phyloP scores from a whole-genome alignment of 495 filamentous ascomycete genomes.

The Aspergillus biplanus region DNA sequence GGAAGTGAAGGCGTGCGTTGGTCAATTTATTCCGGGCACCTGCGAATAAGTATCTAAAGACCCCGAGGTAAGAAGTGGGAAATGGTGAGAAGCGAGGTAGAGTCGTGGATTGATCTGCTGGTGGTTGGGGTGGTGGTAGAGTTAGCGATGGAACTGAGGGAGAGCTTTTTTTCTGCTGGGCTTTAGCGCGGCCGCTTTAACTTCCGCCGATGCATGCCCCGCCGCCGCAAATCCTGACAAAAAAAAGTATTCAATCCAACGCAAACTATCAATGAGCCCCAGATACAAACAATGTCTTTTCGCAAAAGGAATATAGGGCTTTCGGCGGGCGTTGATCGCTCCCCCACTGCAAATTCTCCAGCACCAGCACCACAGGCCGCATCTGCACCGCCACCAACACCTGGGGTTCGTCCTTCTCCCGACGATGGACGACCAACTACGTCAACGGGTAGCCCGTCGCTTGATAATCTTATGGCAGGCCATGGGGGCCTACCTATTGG shows the following conservation, averaged over 20 bases:
- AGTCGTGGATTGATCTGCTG: not conserved
- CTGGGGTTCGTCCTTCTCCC: conserved; percentile 85
- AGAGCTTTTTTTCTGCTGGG: conserved; percentile 55
- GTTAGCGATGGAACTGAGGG: conserved; percentile 7
- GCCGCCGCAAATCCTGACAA: conserved; percentile 27
- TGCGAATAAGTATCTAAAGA: not conserved
- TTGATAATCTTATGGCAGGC: conserved; percentile 84
- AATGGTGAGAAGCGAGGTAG: not conserved
- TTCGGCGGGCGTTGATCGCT: conserved; percentile 43
- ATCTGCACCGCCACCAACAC: conserved; percentile 45
- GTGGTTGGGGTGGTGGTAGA: not conserved
- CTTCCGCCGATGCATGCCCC: conserved; percentile 27
- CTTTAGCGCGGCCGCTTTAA: conserved; percentile 36
- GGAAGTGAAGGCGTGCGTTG: conserved; percentile 14
- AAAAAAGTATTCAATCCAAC: conserved; percentile 11
- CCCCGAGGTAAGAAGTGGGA: not conserved
- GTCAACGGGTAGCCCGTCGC: conserved; percentile 83
- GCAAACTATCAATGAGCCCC: conserved; percentile 8
- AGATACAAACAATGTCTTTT: conserved; percentile 70
- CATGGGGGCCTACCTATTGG: conserved; percentile 89
- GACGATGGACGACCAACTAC: conserved; percentile 86
- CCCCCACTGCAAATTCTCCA: conserved; percentile 32
- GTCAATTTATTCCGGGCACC: not conserved
- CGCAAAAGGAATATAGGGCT: conserved; percentile 84
- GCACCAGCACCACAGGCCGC: conserved; percentile 34